These are phyloP conservation scores for Castanea crenata DNA, from an alignment of 306 rosid genomes.

Conservation along the genomic window DNA sequence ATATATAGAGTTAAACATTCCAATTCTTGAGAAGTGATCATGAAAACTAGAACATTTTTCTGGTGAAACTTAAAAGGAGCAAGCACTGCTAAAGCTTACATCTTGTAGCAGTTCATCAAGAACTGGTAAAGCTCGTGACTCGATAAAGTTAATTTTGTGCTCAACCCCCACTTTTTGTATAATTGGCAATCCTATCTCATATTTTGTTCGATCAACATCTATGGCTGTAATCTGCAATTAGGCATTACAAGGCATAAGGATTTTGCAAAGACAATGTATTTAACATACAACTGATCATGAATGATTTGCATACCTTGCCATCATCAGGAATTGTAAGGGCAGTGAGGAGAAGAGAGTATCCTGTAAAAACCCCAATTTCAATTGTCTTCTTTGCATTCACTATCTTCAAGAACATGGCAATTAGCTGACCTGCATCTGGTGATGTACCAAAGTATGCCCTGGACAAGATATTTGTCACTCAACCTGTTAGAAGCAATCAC, in stretches of 20 bases:
- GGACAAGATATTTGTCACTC: not conserved
- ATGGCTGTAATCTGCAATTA: conserved; percentile 29
- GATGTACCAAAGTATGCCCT: conserved; percentile 40
- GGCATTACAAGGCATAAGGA: not conserved
- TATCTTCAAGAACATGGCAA: conserved; percentile 44
- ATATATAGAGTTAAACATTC: not conserved
- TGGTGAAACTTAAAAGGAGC: not conserved
- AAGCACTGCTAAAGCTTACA: not conserved
- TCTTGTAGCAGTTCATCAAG: conserved; percentile 23
- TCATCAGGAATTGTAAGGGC: conserved; percentile 31
- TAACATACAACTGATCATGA: not conserved
- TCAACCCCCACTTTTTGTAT: conserved; percentile 29
- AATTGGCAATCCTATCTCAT: conserved; percentile 34
- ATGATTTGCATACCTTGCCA: conserved; percentile 16
- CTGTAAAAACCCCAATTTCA: conserved; percentile 40
- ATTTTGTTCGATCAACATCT: conserved; percentile 17
- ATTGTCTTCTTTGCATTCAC: conserved; percentile 42
- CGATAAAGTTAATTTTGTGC: conserved; percentile 31
- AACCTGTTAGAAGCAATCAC: too few species aligned
- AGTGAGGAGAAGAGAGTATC: conserved; percentile 40
- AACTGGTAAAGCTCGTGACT: conserved; percentile 28
- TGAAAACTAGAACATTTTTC: not conserved
- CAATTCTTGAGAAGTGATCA: not conserved
- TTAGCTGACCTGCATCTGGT: conserved; percentile 53
- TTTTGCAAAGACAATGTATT: not conserved